These are phyloP conservation scores for Zymoseptoria brevis DNA, from an alignment of 2,329 filamentous ascomycete species.

Conservation along the genomic window DNA sequence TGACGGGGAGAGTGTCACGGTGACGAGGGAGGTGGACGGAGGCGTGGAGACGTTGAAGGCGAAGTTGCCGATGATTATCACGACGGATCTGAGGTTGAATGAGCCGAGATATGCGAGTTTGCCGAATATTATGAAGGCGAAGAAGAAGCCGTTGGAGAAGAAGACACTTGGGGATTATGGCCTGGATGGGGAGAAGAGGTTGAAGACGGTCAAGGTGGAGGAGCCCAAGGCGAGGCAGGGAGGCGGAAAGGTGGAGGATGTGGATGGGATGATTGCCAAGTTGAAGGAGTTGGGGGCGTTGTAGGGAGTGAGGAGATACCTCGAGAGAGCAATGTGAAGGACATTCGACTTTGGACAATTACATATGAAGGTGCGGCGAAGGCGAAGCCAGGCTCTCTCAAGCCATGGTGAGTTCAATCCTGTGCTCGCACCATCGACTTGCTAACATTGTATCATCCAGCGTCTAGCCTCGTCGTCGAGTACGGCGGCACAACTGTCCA, in stretches of 20 bases:
- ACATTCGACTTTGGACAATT: too few species aligned
- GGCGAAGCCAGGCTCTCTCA: too few species aligned
- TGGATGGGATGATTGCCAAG: conserved; percentile 87
- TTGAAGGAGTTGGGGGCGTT: conserved; percentile 93
- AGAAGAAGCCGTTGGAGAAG: conserved; percentile 99
- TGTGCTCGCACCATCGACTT: too few species aligned
- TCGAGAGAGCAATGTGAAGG: too few species aligned
- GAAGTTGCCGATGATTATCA: conserved; percentile 86
- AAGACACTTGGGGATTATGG: conserved; percentile 76
- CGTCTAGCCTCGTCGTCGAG: too few species aligned
- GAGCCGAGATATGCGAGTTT: conserved; percentile 90
- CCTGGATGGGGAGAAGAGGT: conserved; percentile 61
- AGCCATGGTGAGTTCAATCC: too few species aligned
- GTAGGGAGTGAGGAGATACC: too few species aligned
- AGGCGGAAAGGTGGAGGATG: conserved; percentile 94
- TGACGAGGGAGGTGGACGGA: conserved; percentile 90
- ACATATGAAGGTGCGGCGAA: too few species aligned
- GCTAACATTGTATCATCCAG: too few species aligned
- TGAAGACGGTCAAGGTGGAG: conserved; percentile 85
- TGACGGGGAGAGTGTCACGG: conserved; percentile 60
- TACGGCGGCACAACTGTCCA: too few species aligned
- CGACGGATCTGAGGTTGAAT: conserved; percentile 88
- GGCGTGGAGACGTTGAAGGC: conserved; percentile 83
- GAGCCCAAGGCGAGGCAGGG: conserved; percentile 84
- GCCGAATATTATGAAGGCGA: conserved; percentile 99